Conservation (phyloP, 352 stramenopile genomes). For the Albugo laibachii region DNA sequence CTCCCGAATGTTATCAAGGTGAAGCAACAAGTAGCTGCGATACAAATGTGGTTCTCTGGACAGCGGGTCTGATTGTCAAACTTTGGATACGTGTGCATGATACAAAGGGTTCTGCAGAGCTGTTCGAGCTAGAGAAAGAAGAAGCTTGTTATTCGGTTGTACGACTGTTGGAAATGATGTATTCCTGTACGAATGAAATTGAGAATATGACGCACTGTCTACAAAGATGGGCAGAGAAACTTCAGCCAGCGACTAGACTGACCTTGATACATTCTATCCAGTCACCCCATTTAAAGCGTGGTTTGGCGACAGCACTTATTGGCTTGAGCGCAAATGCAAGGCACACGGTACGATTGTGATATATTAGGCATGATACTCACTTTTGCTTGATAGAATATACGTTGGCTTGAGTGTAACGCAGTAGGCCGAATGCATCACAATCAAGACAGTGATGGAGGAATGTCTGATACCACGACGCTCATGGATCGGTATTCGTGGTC, state of each 20-base stretch:
- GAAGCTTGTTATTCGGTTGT: slow-evolving; percentile 37
- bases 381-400: slow-evolving; percentile 13
- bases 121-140: slow-evolving; percentile 20
- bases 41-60: no score
- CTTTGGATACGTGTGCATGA: no score
- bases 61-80: no score
- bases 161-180: slow-evolving; percentile 65
- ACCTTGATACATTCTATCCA: slow-evolving; percentile 44
- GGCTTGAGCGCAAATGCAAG: slow-evolving; percentile 54
- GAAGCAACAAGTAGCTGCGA: no score
- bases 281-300: slow-evolving; percentile 30
- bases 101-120: no score
- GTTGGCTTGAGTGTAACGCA: slow-evolving; percentile 67
- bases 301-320: slow-evolving; percentile 39
- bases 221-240: slow-evolving; percentile 28
- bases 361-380: no score
- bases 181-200: slow-evolving; percentile 45
- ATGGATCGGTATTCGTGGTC: slow-evolving; percentile 69
- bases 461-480: neutral
- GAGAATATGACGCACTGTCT: slow-evolving; percentile 54
- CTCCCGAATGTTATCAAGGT: no score
- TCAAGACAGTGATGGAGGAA: no score
- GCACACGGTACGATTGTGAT: slow-evolving; percentile 18
- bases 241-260: slow-evolving; percentile 25
- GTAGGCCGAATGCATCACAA: slow-evolving; percentile 28